A percentile compares a stretch with the other conserved stretches of the same genome.
These are phyloP conservation scores for Pseudoscleropodium purum DNA, from an alignment of 225 moss, liverwort and hornwort genomes.

Conservation along the genomic window DNA sequence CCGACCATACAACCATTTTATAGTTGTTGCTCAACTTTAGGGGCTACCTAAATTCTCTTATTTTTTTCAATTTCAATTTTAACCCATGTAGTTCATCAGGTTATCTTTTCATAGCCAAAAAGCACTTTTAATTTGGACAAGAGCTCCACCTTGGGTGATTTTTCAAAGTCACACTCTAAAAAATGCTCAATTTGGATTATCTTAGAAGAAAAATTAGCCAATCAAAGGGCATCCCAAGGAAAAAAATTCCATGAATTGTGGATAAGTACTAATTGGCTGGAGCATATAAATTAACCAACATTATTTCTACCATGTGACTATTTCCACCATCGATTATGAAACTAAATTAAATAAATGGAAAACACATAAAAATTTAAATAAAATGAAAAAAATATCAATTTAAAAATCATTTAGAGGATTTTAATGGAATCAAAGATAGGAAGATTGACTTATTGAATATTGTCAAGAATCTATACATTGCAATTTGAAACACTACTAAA, in stretches of 20 bases:
- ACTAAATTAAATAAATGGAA: not conserved
- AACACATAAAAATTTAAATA: not conserved
- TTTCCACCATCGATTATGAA: rapidly evolving
- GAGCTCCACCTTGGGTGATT: not conserved
- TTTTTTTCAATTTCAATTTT: not conserved
- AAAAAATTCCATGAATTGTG: no score
- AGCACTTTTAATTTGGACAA: not conserved
- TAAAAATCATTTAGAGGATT: not conserved
- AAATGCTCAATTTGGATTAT: not conserved
- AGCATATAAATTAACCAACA: no score
- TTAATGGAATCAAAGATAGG: not conserved
- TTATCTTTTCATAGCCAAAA: not conserved
- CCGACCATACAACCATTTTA: not conserved
- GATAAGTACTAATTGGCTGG: no score
- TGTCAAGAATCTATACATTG: not conserved
- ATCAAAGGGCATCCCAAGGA: not conserved
- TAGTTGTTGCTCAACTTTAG: not conserved
- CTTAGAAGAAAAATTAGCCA: not conserved
- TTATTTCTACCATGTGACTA: not conserved
- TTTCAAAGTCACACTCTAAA: not conserved
- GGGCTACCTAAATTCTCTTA: rapidly evolving
- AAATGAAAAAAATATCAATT: not conserved
- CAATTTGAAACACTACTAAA: not conserved
- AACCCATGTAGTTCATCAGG: not conserved
- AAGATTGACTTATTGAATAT: not conserved